These are phyloP conservation scores for Puccinia polysora DNA, from an alignment of 1,284 basidiomycete species.

Conservation along the genomic window DNA sequence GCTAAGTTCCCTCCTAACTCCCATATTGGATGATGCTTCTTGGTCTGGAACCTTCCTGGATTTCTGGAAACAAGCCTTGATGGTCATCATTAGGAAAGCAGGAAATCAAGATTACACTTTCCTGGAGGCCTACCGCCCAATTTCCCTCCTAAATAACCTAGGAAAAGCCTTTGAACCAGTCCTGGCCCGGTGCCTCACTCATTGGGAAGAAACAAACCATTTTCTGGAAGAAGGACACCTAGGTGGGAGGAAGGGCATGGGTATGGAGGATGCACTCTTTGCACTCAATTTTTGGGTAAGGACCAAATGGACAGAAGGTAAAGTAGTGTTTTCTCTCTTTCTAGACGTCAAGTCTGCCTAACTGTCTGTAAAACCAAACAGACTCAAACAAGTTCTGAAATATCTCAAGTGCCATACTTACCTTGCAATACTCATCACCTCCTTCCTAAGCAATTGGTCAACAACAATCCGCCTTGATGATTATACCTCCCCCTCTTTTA, in stretches of 20 bases:
- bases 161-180: background rate
- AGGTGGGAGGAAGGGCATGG: background rate
- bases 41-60: background rate
- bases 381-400: too few species aligned
- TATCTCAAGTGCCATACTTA: too few species aligned
- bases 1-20: background rate
- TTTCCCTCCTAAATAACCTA: conserved; percentile 4
- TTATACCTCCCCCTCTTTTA: too few species aligned
- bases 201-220: background rate
- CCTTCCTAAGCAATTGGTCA: too few species aligned
- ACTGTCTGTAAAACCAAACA: too few species aligned
- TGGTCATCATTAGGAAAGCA: conserved; percentile 3
- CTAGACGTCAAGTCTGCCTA: too few species aligned
- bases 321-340: too few species aligned
- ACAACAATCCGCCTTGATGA: too few species aligned
- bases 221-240: background rate
- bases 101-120: conserved; percentile 14
- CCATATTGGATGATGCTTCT: background rate
- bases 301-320: too few species aligned
- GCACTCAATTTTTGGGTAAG: too few species aligned
- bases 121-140: conserved; percentile 12
- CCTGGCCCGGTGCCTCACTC: background rate
- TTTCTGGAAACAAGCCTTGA: background rate
- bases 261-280: background rate
- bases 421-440: too few species aligned